Evolutionary conservation across 192 early-diverging fungal species (phyloP), one percentile per base, ranked within the genome.

Genomic region (Radiomyces spectabilis): DNA sequence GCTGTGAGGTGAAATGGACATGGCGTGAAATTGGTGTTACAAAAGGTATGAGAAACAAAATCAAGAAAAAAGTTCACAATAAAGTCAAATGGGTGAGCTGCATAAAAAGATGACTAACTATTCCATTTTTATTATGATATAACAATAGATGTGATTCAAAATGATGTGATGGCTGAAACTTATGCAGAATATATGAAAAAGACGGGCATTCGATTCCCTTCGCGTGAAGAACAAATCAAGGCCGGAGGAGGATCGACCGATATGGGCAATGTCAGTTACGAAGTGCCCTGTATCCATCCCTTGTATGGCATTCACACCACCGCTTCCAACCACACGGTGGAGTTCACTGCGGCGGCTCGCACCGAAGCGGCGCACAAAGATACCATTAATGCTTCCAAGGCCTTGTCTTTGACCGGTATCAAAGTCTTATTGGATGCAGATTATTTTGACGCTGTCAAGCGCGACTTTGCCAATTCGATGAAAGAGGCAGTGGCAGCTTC

Each of bases 191-290:
- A 76, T 27, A 68, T 78, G 69, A 51, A 65, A 34, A 39, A 55
- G 41, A 58, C 56, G 21, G 73, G 64, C 41, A 41, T 61, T n/a
- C 58, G 51, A 12, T 68, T 67, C 26, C 39, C 40, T 3, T 9
- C 41, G 30, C 51, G 61, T 29, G 8, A 21, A 0, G 53, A 46
- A 6, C 68, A 76, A 50, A 46, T 52, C 10, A 24, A 49, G 8
- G 4, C 29, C 5, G 37, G 42, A 1, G 65, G 63, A 34, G 87
- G 80, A 0, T 76, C 74, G 5, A 84, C 87, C 3, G 87, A 88
- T 63, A 52, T 68, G 34, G 87, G 86, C 27, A 88, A 89, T 42
- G 69, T 88, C 30, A 78, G 78, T n/a, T 76, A 85, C 18, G 60
- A 59, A 25, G 74, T 83, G 8, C 82, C 86, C 29, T 55, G 48